Percentiles rank a stretch among this genome's conserved stretches.
Evolutionary conservation across 345 rosid genomes (phyloP).

Genomic region (Nephelium lappaceum): DNA sequence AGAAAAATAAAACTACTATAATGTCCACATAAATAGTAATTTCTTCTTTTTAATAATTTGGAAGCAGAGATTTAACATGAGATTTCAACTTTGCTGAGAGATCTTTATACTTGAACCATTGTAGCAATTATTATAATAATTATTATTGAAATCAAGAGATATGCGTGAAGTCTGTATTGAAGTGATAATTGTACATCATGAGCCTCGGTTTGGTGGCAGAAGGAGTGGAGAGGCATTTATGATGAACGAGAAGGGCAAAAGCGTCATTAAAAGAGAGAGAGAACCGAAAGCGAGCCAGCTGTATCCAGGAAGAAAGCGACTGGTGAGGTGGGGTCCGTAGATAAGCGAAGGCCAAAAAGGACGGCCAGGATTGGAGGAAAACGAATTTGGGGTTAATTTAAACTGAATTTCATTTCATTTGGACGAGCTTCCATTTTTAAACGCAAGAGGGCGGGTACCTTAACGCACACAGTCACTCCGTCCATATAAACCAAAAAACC

Average conservation of each 20-base stretch:
- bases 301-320: conserved; percentile 29
- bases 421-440: conserved; percentile 30
- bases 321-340: conserved; percentile 29
- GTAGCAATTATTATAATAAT: too few relatives aligned
- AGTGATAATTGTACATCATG: neutral
- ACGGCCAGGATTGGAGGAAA: conserved; percentile 41
- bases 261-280: neutral
- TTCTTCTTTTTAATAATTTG: too few relatives aligned
- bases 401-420: conserved; percentile 43
- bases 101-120: neutral
- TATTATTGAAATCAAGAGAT: too few relatives aligned
- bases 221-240: too few relatives aligned
- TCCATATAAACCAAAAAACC: neutral
- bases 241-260: conserved; percentile 6
- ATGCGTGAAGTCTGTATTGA: too few relatives aligned
- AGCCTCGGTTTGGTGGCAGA: neutral
- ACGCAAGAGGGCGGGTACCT: conserved; percentile 47
- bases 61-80: too few relatives aligned
- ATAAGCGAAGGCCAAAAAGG: conserved; percentile 23
- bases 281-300: conserved; percentile 47
- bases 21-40: too few relatives aligned
- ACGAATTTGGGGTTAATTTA: conserved; percentile 39
- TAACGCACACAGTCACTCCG: conserved; percentile 10
- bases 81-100: neutral
- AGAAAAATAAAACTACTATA: too few relatives aligned